These are phyloP conservation scores for Sporothrix protearum DNA, from an alignment of 2,329 filamentous ascomycete genomes.

Conservation along the genomic window DNA sequence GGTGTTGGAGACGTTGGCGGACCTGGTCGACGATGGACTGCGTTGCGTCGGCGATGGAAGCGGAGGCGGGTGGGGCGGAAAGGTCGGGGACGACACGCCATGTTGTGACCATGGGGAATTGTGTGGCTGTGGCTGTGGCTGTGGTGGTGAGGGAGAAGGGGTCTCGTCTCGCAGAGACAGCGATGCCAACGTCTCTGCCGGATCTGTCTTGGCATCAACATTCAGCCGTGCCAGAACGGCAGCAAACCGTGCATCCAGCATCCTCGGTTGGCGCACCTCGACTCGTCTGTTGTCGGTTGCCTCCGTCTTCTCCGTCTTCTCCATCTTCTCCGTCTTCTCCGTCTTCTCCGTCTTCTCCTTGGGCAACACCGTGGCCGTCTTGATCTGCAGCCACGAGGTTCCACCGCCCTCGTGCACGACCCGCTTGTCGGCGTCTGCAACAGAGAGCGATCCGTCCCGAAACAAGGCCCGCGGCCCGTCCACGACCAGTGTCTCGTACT, in stretches of 20 bases:
- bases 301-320: conserved; percentile 12
- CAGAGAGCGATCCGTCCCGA: conserved; percentile 54
- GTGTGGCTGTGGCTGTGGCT: not conserved
- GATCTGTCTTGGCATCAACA: not conserved
- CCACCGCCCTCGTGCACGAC: conserved; percentile 69
- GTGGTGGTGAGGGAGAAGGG: not conserved
- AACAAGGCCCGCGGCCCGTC: conserved; percentile 74
- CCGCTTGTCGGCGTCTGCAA: conserved; percentile 52
- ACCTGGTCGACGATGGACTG: conserved; percentile 47
- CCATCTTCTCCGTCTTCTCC: too few species aligned
- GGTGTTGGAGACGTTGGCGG: conserved; percentile 37
- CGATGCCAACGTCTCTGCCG: too few species aligned
- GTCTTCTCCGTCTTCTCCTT: conserved; percentile 35
- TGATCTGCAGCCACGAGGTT: conserved; percentile 66
- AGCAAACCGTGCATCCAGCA: conserved; percentile 63
- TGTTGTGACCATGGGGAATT: too few species aligned
- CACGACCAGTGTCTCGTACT: conserved; percentile 90
- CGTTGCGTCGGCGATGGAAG: conserved; percentile 45
- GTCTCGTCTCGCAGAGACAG: not conserved
- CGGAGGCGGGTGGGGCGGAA: conserved; percentile 28
- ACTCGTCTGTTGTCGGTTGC: conserved; percentile 23
- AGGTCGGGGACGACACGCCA: conserved; percentile 34
- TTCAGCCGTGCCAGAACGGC: conserved; percentile 39
- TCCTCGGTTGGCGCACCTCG: conserved; percentile 53
- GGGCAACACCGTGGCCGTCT: conserved; percentile 51